These are phyloP conservation scores for Acer campestre DNA, from an alignment of 345 rosid species.

Conservation along the genomic window DNA sequence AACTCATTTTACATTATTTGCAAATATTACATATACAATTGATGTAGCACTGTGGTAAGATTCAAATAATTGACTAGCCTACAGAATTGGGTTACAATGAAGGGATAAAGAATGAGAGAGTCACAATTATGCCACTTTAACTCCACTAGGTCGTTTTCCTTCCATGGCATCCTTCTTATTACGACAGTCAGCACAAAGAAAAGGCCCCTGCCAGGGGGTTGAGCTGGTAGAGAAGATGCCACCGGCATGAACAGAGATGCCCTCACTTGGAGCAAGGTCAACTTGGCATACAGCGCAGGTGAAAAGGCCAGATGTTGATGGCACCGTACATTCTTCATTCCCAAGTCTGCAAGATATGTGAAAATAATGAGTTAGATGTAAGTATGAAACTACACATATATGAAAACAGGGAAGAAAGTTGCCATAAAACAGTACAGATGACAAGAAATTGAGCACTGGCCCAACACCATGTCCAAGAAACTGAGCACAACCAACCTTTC, in stretches of 20 bases:
- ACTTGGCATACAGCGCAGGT: conserved; percentile 81
- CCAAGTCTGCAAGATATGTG: conserved; percentile 55
- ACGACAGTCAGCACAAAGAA: conserved; percentile 76
- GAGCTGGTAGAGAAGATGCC: conserved; percentile 66
- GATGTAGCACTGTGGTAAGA: conserved; percentile 12
- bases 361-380: not conserved
- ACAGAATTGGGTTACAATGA: conserved; percentile 12
- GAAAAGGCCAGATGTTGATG: conserved; percentile 66
- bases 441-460: not conserved
- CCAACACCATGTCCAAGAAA: not conserved
- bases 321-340: conserved; percentile 39
- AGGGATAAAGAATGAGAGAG: conserved; percentile 35
- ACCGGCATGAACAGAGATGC: conserved; percentile 84
- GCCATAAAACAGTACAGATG: not conserved
- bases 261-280: conserved; percentile 78
- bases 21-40: conserved; percentile 39
- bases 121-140: conserved; percentile 54
- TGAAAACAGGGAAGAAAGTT: not conserved
- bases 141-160: conserved; percentile 85
- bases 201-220: conserved; percentile 94
- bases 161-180: conserved; percentile 94
- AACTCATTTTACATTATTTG: conserved; percentile 36
- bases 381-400: too few relatives aligned
- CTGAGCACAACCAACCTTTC: conserved; percentile 60
- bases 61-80: conserved; percentile 31